Percentiles rank a stretch among this genome's conserved stretches.
Conservation (phyloP, 176 grass and related monocot species). For the Neostapfia colusana region DNA sequence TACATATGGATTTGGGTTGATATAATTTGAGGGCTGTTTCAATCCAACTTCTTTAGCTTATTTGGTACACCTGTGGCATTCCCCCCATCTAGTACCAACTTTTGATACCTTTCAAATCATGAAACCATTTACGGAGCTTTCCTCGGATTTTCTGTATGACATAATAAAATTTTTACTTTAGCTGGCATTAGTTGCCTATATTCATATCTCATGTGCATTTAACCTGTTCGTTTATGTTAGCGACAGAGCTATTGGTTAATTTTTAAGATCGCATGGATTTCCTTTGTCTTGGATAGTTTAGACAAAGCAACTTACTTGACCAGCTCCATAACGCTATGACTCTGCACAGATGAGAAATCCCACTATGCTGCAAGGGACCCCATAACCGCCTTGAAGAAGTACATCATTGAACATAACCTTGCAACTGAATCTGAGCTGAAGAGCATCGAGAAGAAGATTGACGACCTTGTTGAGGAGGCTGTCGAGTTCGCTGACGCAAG, state of each 20-base stretch:
- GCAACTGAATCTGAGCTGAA: constrained; percentile 77
- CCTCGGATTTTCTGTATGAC: too few relatives aligned
- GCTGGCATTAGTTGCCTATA: neutral
- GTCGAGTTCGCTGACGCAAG: constrained; percentile 93
- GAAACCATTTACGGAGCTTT: neutral
- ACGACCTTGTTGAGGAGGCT: constrained; percentile 81
- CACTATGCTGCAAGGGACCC: constrained; percentile 76
- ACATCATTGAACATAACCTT: constrained; percentile 68
- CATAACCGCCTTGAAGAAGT: constrained; percentile 71
- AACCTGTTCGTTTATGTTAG: neutral
- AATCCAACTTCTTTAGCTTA: neutral
- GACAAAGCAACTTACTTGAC: neutral
- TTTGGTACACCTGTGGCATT: neutral
- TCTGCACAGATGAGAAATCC: constrained; percentile 78
- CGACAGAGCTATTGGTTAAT: neutral
- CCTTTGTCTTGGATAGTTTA: neutral
- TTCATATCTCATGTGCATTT: neutral
- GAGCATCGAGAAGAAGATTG: constrained; percentile 78
- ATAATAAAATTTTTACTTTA: too few relatives aligned
- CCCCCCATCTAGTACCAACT: neutral
- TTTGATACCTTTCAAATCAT: neutral
- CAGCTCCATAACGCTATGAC: neutral
- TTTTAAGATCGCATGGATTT: neutral
- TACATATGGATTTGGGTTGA: neutral
- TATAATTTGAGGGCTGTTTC: neutral